These are phyloP conservation scores for Hansenula lynferdii DNA, from an alignment of 1,139 yeast species.

Conservation along the genomic window DNA sequence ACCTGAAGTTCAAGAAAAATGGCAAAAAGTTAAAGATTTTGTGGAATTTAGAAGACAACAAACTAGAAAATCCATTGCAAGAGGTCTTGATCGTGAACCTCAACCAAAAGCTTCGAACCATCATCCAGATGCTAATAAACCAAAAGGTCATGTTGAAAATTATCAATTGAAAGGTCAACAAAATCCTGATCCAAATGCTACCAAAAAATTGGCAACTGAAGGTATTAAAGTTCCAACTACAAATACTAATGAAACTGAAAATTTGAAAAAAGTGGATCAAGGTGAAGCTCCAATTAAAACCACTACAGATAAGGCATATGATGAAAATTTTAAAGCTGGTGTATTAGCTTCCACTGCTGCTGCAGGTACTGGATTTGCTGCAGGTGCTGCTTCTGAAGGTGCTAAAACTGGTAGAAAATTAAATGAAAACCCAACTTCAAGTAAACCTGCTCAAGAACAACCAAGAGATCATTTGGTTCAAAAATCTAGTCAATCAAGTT, in stretches of 20 bases:
- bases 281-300: constrained; percentile 1
- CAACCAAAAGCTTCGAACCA: constrained; percentile 3
- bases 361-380: constrained; percentile 9
- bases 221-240: constrained; percentile 5
- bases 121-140: constrained; percentile 7
- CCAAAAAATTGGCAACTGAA: neutral
- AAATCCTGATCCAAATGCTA: constrained; percentile 1
- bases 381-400: constrained; percentile 5
- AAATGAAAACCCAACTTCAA: neutral
- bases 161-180: constrained; percentile 12
- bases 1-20: constrained; percentile 19
- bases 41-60: constrained; percentile 23
- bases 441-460: constrained; percentile 1
- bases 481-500: neutral
- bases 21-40: constrained; percentile 27
- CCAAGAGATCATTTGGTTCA: neutral
- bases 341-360: constrained; percentile 3
- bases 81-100: constrained; percentile 10
- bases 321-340: constrained; percentile 7
- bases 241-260: neutral
- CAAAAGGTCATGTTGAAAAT: constrained; percentile 6
- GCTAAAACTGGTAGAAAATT: constrained; percentile 3
- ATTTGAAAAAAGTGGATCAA: neutral
- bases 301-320: constrained; percentile 2
- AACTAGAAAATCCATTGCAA: constrained; percentile 9